These are phyloP conservation scores for peach (Prunus persica) DNA, from an alignment of 306 rosid species.

Conservation along the genomic window DNA sequence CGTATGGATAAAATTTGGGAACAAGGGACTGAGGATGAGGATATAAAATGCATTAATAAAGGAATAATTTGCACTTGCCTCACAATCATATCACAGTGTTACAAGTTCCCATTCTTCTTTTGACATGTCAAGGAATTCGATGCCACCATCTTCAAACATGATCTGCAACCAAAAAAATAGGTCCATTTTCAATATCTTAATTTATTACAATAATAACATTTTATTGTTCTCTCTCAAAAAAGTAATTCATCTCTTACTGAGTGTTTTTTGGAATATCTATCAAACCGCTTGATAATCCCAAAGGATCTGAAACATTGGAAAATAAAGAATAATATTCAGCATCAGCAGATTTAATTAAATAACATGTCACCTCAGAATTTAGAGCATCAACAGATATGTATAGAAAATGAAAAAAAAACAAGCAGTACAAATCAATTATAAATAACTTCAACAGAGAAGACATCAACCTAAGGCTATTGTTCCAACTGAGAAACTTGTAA, in stretches of 20 bases:
- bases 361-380: not conserved
- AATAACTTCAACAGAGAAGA: not conserved
- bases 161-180: conserved; percentile 45
- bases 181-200: not conserved
- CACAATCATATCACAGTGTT: conserved; percentile 35
- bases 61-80: not conserved
- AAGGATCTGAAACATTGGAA: conserved; percentile 50
- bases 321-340: conserved; percentile 11
- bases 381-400: not conserved
- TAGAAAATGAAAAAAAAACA: not conserved
- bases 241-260: conserved; percentile 39
- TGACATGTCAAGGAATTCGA: conserved; percentile 66
- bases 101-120: conserved; percentile 82
- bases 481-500: not conserved
- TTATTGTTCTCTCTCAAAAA: not conserved
- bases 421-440: not conserved
- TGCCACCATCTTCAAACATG: conserved; percentile 72
- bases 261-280: conserved; percentile 60
- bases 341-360: not conserved
- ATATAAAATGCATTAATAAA: not conserved
- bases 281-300: conserved; percentile 69
- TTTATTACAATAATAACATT: not conserved
- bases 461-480: not conserved
- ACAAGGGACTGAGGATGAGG: not conserved
- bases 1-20: not conserved